Conservation (phyloP, 2,329 filamentous ascomycete genomes). For the Pseudogymnoascus sp. region DNA sequence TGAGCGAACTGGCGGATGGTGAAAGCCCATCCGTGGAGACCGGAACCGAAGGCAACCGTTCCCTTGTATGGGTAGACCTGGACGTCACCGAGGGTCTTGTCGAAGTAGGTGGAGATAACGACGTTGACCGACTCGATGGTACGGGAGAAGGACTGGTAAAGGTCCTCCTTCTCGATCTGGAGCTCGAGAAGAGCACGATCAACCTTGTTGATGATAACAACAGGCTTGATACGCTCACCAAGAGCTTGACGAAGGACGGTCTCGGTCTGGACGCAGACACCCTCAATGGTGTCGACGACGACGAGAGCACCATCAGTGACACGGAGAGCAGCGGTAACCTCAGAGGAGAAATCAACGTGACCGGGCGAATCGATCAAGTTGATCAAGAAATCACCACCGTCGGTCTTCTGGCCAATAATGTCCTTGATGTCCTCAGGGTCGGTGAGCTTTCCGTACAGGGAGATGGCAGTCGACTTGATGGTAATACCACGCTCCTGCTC, state of each 20-base stretch:
- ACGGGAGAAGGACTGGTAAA: constrained; percentile 99
- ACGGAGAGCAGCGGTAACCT: constrained; percentile 98
- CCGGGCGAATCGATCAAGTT: constrained; percentile 99
- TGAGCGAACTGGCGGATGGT: constrained; percentile 95
- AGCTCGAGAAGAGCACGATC: constrained; percentile 98
- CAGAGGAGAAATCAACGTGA: constrained; percentile 99
- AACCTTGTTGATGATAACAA: constrained; percentile 99
- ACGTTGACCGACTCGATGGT: constrained; percentile 99
- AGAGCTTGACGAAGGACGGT: constrained; percentile 98
- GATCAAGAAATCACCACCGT: constrained; percentile 97
- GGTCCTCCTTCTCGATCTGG: constrained; percentile 96
- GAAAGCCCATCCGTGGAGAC: constrained; percentile 99
- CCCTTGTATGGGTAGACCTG: constrained; percentile 98
- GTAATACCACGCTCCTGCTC: constrained; percentile 99
- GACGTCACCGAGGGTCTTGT: constrained; percentile 93
- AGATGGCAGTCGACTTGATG: constrained; percentile 99
- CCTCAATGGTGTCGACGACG: constrained; percentile 98
- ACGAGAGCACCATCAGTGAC: constrained; percentile 99
- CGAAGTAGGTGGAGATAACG: constrained; percentile 97
- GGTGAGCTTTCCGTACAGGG: constrained; percentile 79
- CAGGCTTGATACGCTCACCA: constrained; percentile 99
- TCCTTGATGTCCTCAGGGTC: constrained; percentile 89
- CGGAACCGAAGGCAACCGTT: constrained; percentile 97
- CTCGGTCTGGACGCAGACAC: constrained; percentile 99
- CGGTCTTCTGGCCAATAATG: constrained; percentile 76